Base-by-base conservation (phyloP, 805 yeast genomes). In the Blastobotrys mokoenaii region DNA sequence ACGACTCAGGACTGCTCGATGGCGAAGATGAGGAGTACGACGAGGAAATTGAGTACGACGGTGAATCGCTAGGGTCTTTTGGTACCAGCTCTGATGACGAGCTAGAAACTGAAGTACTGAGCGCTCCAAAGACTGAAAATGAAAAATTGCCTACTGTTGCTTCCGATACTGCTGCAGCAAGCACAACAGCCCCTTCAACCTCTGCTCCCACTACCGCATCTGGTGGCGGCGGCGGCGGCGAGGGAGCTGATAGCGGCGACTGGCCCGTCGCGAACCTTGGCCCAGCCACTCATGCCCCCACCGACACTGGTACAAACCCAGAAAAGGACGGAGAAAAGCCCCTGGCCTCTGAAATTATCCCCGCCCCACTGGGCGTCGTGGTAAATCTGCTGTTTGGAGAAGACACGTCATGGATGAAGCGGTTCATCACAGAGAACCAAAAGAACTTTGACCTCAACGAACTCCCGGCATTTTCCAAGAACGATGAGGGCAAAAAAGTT, bases 341-440 rank as follows among this genome's bases (percentile, higher is more conserved):
- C 3, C 67, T 83, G 30, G 65, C 77, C 3, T 74, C 74, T 33
- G 76, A 73, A 18, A 67, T 64, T 1, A 65, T 84, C 32, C 64
- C 71, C 12, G 89, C 84, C 1, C 93, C 97, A 1, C 67, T 90
- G 3, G 96, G 96, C 0, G 70, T 82, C 0, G 73, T 87, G 0
- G 86, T 72, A 56, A 77, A 76, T 45, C 55, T 89, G 7, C 53
- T 88, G 40, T 90, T 82, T 64, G 95, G 96, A 20, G 66, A 71
- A 4, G 72, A 76, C 41, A 73, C 70, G 33, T 53, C 61, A 2
- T 72, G 77, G 62, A 61, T 68, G 45, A 45, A 58, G 22, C 64
- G 66, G n/a, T 75, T 74, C 47, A 47, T 66, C 31, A 45, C 46
- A 9, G 63, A 61, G 12, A 53, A 49, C 31, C 55, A 61, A 47